Evolutionary conservation across 1,284 basidiomycete genomes (phyloP).

Genomic region (Ceratobasidium sp.): DNA sequence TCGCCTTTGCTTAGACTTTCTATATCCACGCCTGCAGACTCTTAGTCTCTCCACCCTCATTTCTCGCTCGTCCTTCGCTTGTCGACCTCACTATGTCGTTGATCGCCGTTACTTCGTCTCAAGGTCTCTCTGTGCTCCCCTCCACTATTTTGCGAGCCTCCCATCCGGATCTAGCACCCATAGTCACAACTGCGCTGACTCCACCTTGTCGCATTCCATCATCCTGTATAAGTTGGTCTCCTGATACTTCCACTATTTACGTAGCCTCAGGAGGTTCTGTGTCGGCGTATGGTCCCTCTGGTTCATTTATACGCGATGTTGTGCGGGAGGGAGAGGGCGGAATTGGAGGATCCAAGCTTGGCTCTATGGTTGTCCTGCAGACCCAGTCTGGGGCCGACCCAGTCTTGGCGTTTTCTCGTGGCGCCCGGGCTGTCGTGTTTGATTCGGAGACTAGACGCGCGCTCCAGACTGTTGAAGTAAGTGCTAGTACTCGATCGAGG

Average conservation of each 20-base stretch:
- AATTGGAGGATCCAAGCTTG: constrained; percentile 37
- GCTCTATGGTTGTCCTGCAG: constrained; percentile 30
- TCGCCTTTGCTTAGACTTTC: constrained; percentile 15
- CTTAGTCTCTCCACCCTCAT: constrained; percentile 9
- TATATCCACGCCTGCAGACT: neutral
- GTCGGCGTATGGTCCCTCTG: constrained; percentile 26
- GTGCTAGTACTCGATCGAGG: neutral
- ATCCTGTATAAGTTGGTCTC: constrained; percentile 30
- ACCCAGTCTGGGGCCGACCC: constrained; percentile 31
- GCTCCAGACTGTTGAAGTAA: constrained; percentile 25
- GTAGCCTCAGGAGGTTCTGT: constrained; percentile 38
- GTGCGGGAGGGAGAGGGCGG: constrained; percentile 34
- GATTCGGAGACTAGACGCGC: constrained; percentile 28
- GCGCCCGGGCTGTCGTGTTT: constrained; percentile 26
- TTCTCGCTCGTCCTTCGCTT: neutral
- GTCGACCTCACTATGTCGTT: constrained; percentile 15
- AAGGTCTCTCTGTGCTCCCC: constrained; percentile 31
- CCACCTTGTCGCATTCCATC: constrained; percentile 36
- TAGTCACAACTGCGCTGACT: constrained; percentile 19
- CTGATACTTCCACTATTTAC: constrained; percentile 12
- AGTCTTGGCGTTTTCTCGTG: constrained; percentile 18
- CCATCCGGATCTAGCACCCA: constrained; percentile 27
- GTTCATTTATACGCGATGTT: constrained; percentile 22
- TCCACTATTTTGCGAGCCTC: constrained; percentile 21
- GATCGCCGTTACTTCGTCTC: constrained; percentile 36